Base-by-base conservation (phyloP, 2,329 filamentous ascomycete genomes). In the Verticillium longisporum region DNA sequence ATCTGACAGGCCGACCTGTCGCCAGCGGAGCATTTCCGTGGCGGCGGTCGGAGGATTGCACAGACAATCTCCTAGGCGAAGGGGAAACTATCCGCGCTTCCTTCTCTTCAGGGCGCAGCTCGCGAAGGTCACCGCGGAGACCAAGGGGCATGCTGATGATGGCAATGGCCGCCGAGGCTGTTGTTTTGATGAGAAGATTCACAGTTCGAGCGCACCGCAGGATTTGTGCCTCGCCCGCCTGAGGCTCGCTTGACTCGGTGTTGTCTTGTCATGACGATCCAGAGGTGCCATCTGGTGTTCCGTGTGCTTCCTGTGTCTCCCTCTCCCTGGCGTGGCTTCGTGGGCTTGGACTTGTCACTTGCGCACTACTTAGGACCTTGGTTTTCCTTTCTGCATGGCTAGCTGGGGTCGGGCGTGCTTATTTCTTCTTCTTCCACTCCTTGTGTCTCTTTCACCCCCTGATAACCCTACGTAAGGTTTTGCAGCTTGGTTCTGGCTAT, bases 1-100 rank as follows among this genome's bases (percentile, higher is more conserved):
- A 41, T 55, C 54, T 59, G 61, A 41, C 41, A 55, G 58, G 50
- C 33, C 6, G 55, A 32, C 41, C 41, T 21, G 41, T 50, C 41
- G 21, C 21, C 41, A 7, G n/a, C 41, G 41, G 41, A 50, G 41
- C 18, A 50, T 50, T 50, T 50, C 18, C 41, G 54, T 26, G 18
- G 50, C 33, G 54, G 11, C 58, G 56, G 62, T 61, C 61, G 55
- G 61, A 63, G 21, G 62, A 62, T 62, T 55, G 56, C 60, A 59
- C 61, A 53, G 60, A 62, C 41, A 50, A 21, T 50, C 41, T 63
- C 57, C 58, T 50, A 55, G n/a, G 45, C 18, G 34, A 50, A 54
- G 54, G 55, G 57, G 37, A 31, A 26, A 10, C 14, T 33, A 55
- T 45, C 58, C 58, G 55, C 58, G 50, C 50, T 53, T 58, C 57